These are phyloP conservation scores for Anaeramoeba flamelloides DNA, from an alignment of 78 protist genomes.

Conservation along the genomic window DNA sequence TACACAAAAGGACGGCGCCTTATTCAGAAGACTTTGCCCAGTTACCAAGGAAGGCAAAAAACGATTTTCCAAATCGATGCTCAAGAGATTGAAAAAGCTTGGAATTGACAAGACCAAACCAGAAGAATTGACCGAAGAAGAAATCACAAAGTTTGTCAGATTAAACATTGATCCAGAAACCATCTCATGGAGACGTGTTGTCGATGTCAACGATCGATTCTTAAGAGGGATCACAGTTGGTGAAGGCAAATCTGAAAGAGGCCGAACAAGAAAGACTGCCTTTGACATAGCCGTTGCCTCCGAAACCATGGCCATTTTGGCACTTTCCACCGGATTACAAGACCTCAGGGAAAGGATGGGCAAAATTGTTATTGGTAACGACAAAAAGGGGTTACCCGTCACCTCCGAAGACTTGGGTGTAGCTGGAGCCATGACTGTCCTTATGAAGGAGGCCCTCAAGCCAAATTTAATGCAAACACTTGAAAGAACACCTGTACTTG, in stretches of 20 bases:
- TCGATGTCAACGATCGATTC: slow-evolving; percentile 81
- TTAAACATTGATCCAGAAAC: slow-evolving; percentile 74
- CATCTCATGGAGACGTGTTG: slow-evolving; percentile 85
- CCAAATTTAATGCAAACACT: slow-evolving; percentile 85
- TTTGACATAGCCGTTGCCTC: slow-evolving; percentile 89
- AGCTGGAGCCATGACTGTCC: slow-evolving; percentile 75
- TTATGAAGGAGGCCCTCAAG: slow-evolving; percentile 61
- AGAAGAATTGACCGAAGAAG: slow-evolving; percentile 15
- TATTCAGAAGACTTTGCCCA: slow-evolving; percentile 53
- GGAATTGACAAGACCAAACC: slow-evolving; percentile 62
- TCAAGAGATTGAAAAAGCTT: slow-evolving; percentile 44
- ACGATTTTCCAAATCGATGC: slow-evolving; percentile 49
- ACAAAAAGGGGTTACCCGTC: slow-evolving; percentile 5
- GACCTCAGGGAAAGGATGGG: slow-evolving; percentile 62
- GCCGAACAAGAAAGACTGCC: slow-evolving; percentile 7
- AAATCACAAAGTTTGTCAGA: slow-evolving; percentile 42
- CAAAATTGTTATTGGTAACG: background rate
- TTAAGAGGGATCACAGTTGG: slow-evolving; percentile 78
- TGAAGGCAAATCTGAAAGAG: slow-evolving; percentile 59
- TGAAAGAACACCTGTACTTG: slow-evolving; percentile 75
- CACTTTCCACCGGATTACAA: background rate
- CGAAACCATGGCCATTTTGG: slow-evolving; percentile 84
- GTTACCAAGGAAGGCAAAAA: slow-evolving; percentile 10
- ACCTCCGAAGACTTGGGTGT: slow-evolving; percentile 83
- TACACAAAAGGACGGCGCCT: slow-evolving; percentile 55